Conservation (phyloP, 169 alveolate genomes). For the Plasmodium falciparum region DNA sequence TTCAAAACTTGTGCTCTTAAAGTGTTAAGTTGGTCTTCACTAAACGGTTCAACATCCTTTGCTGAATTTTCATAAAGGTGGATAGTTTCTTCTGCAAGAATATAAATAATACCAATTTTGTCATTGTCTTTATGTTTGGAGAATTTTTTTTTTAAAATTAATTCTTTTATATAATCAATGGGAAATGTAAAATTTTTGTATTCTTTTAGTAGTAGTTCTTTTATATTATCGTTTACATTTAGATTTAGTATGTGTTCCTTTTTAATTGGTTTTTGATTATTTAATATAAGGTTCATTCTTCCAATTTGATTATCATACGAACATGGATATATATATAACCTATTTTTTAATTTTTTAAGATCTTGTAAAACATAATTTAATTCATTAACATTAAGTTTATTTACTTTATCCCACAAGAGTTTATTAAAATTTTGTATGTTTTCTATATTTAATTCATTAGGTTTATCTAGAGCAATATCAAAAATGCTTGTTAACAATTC, state of each 20-base stretch:
- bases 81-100: constrained; percentile 75
- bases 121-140: constrained; percentile 9
- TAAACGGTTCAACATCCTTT: constrained; percentile 57
- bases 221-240: constrained; percentile 16
- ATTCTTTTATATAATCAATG: constrained; percentile 49
- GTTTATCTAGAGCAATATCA: constrained; percentile 52
- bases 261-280: constrained; percentile 71
- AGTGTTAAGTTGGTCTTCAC: constrained; percentile 20
- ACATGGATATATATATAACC: constrained; percentile 29
- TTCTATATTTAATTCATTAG: constrained; percentile 42
- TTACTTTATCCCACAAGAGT: constrained; percentile 33
- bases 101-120: constrained; percentile 29
- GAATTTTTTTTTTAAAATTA: constrained; percentile 40
- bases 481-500: constrained; percentile 26
- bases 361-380: constrained; percentile 66
- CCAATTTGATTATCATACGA: constrained; percentile 25
- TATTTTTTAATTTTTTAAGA: constrained; percentile 62
- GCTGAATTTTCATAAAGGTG: constrained; percentile 75
- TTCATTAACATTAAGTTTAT: constrained; percentile 31
- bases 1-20: constrained; percentile 17
- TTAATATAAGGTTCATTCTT: constrained; percentile 50
- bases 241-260: constrained; percentile 39
- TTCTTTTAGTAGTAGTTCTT: constrained; percentile 34
- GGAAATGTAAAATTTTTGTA: constrained; percentile 60
- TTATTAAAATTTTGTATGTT: constrained; percentile 44